A percentile compares a stretch with the other conserved stretches of the same genome.
Evolutionary conservation across 768 basidiomycete genomes (phyloP).

Genomic region (Collybiopsis luxurians): DNA sequence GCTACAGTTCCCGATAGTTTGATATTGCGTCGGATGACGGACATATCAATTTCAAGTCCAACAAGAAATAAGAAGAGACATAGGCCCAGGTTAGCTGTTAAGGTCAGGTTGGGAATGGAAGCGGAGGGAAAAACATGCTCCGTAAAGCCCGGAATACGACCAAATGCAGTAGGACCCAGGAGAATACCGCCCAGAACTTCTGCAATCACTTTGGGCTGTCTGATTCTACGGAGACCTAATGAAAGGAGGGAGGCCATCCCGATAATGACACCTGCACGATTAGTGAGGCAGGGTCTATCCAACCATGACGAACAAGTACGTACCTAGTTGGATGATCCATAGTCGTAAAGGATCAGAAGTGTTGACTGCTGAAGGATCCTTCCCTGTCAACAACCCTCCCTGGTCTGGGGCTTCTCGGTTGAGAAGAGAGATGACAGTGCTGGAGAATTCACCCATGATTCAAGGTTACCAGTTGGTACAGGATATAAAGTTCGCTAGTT

Average conservation of each 20-base stretch:
- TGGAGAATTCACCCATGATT: conserved; percentile 4
- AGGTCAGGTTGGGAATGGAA: conserved; percentile 74
- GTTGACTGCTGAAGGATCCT: conserved; percentile 69
- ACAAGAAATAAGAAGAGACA: conserved; percentile 91
- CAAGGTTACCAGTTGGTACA: background rate
- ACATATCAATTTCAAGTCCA: conserved; percentile 85
- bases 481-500: too few relatives aligned
- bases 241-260: conserved; percentile 74
- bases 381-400: conserved; percentile 76
- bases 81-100: conserved; percentile 87
- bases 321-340: conserved; percentile 81
- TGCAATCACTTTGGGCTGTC: conserved; percentile 61
- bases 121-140: conserved; percentile 74
- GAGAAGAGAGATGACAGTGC: background rate
- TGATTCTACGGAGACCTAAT: conserved; percentile 65
- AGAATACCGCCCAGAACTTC: conserved; percentile 82
- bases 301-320: conserved; percentile 18
- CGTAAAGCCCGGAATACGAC: conserved; percentile 88
- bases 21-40: conserved; percentile 76
- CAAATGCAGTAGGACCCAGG: conserved; percentile 62
- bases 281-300: conserved; percentile 33
- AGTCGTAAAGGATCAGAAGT: conserved; percentile 65
- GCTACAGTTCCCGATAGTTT: conserved; percentile 68
- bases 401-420: conserved; percentile 23
- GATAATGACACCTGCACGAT: conserved; percentile 58